Percentiles rank a stretch among this genome's conserved stretches.
Conservation (phyloP, 176 grass and related monocot species). For the Musa acuminata region DNA sequence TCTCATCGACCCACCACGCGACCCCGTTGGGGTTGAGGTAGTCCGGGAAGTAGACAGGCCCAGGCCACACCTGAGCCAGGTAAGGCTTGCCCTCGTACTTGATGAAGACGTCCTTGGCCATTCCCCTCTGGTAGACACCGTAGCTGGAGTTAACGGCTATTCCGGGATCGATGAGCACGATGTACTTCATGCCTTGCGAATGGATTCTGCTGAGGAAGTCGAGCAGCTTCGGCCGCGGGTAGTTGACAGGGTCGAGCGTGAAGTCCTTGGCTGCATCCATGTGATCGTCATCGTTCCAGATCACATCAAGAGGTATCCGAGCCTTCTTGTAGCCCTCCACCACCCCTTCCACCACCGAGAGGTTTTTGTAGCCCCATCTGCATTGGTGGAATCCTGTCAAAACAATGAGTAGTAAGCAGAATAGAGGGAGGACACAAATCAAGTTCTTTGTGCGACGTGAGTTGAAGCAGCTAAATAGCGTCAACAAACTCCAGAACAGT, state of each 20-base stretch:
- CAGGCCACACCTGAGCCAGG: slow-evolving; percentile 90
- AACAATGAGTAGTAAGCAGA: not conserved
- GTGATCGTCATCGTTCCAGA: slow-evolving; percentile 94
- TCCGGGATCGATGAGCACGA: slow-evolving; percentile 87
- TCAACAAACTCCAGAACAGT: too few relatives aligned
- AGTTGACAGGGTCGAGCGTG: slow-evolving; percentile 61
- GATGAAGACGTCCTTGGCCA: slow-evolving; percentile 73
- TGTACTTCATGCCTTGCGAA: slow-evolving; percentile 67
- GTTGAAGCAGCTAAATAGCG: too few relatives aligned
- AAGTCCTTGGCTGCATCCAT: slow-evolving; percentile 98
- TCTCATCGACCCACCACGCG: slow-evolving; percentile 86
- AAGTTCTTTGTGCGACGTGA: too few relatives aligned
- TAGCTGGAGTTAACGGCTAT: slow-evolving; percentile 73
- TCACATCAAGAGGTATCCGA: slow-evolving; percentile 74
- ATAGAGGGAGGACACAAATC: too few relatives aligned
- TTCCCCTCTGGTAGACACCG: slow-evolving; percentile 65
- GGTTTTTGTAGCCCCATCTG: slow-evolving; percentile 87
- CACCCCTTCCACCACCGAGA: too few relatives aligned
- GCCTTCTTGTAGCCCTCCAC: slow-evolving; percentile 83
- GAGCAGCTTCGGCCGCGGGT: slow-evolving; percentile 60
- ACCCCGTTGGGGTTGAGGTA: slow-evolving; percentile 55
- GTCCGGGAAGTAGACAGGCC: slow-evolving; percentile 89
- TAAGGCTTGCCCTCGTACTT: slow-evolving; percentile 67
- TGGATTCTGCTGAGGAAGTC: slow-evolving; percentile 68
- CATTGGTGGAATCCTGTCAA: slow-evolving; percentile 88